Evolutionary conservation across 2,329 filamentous ascomycete species (phyloP).

Genomic region (Fusarium penzigii): DNA sequence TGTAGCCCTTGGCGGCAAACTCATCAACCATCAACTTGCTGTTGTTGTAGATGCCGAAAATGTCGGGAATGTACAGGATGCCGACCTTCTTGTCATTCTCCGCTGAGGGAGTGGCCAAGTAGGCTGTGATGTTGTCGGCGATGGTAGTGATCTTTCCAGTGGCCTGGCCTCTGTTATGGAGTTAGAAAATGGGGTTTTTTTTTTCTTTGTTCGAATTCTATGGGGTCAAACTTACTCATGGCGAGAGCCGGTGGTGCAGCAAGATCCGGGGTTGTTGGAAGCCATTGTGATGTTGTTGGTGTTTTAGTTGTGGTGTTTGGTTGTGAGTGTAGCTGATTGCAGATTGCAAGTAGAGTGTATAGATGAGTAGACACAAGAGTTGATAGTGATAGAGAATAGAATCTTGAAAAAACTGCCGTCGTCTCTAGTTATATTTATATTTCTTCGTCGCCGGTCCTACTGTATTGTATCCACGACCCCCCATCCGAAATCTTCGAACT

Average conservation of each 20-base stretch:
- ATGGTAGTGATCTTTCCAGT: constrained; percentile 49
- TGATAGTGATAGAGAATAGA: too few relatives aligned
- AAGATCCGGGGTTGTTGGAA: constrained; percentile 52
- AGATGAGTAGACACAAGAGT: too few relatives aligned
- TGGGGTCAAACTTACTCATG: constrained; percentile 44
- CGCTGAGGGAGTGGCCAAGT: constrained; percentile 48
- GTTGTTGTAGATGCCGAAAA: constrained; percentile 42
- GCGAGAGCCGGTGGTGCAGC: constrained; percentile 54
- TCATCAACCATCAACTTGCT: constrained; percentile 44
- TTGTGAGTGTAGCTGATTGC: too few relatives aligned
- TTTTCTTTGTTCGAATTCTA: too few relatives aligned
- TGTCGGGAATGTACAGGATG: constrained; percentile 40
- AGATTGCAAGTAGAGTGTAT: too few relatives aligned
- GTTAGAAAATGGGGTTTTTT: neutral
- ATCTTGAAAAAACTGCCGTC: too few relatives aligned
- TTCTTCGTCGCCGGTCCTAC: too few relatives aligned
- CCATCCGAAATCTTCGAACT: too few relatives aligned
- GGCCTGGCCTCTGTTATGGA: constrained; percentile 44
- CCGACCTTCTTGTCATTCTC: constrained; percentile 30
- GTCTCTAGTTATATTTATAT: too few relatives aligned
- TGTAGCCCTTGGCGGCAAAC: constrained; percentile 41
- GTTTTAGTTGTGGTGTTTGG: neutral
- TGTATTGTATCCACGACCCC: too few relatives aligned
- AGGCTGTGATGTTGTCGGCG: constrained; percentile 47
- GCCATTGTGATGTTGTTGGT: constrained; percentile 43